Conservation (phyloP, 2,329 filamentous ascomycete genomes). For the Plenodomus lindquistii region DNA sequence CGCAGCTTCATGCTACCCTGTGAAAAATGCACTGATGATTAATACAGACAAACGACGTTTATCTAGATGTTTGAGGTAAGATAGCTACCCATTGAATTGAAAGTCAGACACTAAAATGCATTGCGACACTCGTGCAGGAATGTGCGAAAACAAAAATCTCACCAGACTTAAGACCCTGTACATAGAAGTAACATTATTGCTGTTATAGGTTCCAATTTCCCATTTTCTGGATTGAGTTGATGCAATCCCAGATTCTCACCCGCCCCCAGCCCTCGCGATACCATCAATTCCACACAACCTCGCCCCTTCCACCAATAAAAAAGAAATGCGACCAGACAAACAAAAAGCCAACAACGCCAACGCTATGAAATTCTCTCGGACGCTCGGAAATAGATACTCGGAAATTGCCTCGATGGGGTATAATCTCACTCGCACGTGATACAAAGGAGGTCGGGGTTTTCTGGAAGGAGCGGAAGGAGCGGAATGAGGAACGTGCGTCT, state of each 20-base stretch:
- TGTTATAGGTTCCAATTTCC: not conserved
- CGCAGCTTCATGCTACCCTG: too few relatives aligned
- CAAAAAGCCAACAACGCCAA: slow-evolving; percentile 9
- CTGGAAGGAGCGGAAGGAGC: too few relatives aligned
- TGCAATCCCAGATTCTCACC: too few relatives aligned
- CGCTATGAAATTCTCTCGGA: slow-evolving; percentile 5
- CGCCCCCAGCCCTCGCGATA: slow-evolving; percentile 17
- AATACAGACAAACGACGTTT: too few relatives aligned
- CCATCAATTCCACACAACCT: slow-evolving; percentile 12
- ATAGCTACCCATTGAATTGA: too few relatives aligned
- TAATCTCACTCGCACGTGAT: slow-evolving; percentile 15
- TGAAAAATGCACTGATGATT: too few relatives aligned
- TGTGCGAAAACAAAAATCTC: too few relatives aligned
- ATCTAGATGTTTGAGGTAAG: too few relatives aligned
- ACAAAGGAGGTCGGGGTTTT: slow-evolving; percentile 4
- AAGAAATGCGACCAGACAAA: not conserved
- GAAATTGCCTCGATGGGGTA: slow-evolving; percentile 22
- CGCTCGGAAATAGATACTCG: slow-evolving; percentile 10
- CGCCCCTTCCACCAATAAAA: slow-evolving; percentile 12
- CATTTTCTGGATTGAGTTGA: not conserved
- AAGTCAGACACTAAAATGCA: too few relatives aligned
- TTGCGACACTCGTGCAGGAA: too few relatives aligned
- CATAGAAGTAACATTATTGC: not conserved
- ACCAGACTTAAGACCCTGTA: too few relatives aligned
- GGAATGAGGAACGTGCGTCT: too few relatives aligned